These are phyloP conservation scores for Ogataea nitratoaversa DNA, from an alignment of 805 yeast species.

Conservation along the genomic window DNA sequence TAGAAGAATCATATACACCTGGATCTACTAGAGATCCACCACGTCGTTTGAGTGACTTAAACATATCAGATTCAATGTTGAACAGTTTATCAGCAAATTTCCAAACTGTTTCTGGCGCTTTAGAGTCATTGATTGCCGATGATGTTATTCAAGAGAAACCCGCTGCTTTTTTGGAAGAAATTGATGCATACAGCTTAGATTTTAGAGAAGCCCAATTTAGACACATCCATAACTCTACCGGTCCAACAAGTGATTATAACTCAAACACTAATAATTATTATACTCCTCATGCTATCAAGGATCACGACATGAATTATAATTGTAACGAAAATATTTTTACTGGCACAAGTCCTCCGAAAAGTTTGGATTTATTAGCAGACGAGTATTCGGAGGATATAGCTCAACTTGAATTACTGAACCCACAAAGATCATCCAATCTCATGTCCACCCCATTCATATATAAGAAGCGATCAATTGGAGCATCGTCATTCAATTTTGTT, in stretches of 20 bases:
- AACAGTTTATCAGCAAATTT: constrained; percentile 6
- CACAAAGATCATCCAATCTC: constrained; percentile 3
- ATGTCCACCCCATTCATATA: constrained; percentile 15
- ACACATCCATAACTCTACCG: background rate
- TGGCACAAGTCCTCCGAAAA: background rate
- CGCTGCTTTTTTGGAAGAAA: constrained; percentile 18
- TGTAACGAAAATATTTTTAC: background rate
- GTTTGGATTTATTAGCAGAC: constrained; percentile 16
- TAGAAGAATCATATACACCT: constrained; percentile 16
- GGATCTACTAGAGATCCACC: background rate
- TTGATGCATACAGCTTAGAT: constrained; percentile 5
- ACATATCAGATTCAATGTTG: background rate
- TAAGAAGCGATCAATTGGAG: background rate
- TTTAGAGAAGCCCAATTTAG: background rate
- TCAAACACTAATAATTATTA: background rate
- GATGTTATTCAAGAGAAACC: constrained; percentile 14
- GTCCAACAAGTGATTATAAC: background rate
- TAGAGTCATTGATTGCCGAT: constrained; percentile 17
- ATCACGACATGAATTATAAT: background rate
- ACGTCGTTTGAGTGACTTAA: background rate
- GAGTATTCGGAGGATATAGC: constrained; percentile 37
- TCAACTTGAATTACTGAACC: constrained; percentile 26
- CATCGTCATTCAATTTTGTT: constrained; percentile 13
- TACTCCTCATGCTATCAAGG: background rate
- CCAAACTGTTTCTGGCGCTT: constrained; percentile 13